Conservation (phyloP, 352 stramenopile genomes). For the Phytophthora meadii region DNA sequence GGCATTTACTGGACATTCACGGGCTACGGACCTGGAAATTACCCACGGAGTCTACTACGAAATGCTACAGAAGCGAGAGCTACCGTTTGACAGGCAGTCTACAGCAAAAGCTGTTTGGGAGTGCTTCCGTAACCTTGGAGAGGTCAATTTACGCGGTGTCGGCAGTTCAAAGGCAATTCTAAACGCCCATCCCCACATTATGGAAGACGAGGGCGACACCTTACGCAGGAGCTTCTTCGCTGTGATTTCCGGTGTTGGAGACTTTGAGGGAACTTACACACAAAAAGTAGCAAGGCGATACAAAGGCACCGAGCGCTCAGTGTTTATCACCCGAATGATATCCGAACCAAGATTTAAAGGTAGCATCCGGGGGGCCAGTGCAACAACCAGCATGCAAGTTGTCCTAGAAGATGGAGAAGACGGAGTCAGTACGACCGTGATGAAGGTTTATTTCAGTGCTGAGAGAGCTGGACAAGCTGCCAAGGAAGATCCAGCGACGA, state of each 20-base stretch:
- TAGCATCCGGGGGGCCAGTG: neutral
- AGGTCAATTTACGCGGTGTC: constrained; percentile 4
- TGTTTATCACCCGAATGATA: constrained; percentile 5
- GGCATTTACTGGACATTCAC: constrained; percentile 3
- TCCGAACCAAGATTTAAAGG: constrained; percentile 4
- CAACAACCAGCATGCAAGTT: neutral
- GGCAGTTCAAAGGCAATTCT: neutral
- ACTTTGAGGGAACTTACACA: constrained; percentile 1
- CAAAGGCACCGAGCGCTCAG: neutral
- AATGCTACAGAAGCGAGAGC: constrained; percentile 12
- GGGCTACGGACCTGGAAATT: constrained; percentile 1
- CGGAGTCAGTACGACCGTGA: neutral
- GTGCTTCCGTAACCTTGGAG: constrained; percentile 2
- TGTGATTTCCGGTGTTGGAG: neutral
- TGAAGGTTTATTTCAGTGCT: constrained; percentile 19
- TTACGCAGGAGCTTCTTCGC: constrained; percentile 1
- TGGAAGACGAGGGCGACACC: neutral
- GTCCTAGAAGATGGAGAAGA: neutral
- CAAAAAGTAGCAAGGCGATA: constrained; percentile 15
- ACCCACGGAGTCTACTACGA: constrained; percentile 27
- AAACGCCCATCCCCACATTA: neutral
- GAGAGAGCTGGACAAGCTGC: neutral
- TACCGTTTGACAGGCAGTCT: constrained; percentile 21
- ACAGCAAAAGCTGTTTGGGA: constrained; percentile 5
- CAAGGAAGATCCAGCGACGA: neutral